Evolutionary conservation across 2,329 filamentous ascomycete species (phyloP).

Genomic region (Chaetomiaceae sp.): DNA sequence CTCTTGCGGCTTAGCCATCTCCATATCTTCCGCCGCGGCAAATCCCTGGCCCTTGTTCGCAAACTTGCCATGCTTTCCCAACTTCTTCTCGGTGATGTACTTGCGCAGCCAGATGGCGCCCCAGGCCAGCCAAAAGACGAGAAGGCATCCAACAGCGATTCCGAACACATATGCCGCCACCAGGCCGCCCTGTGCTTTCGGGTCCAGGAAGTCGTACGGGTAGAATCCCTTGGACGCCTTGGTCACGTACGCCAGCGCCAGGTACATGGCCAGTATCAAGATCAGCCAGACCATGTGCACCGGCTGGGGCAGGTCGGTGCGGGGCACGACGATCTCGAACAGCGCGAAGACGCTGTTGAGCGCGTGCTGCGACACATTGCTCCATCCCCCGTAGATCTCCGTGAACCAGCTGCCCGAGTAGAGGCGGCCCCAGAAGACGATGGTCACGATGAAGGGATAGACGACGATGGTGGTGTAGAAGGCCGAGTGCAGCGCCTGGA

Average conservation of each 20-base stretch:
- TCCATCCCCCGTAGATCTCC: slow-evolving; percentile 52
- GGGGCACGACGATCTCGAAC: slow-evolving; percentile 68
- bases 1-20: slow-evolving; percentile 14
- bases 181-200: slow-evolving; percentile 43
- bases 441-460: slow-evolving; percentile 65
- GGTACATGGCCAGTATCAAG: slow-evolving; percentile 66
- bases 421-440: slow-evolving; percentile 66
- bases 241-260: slow-evolving; percentile 70
- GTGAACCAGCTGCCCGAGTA: slow-evolving; percentile 50
- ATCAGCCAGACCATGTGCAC: slow-evolving; percentile 65
- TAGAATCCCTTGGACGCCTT: slow-evolving; percentile 67
- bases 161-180: slow-evolving; percentile 63
- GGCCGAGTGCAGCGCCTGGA: slow-evolving; percentile 62
- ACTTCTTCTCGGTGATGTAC: slow-evolving; percentile 46
- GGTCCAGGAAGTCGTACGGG: slow-evolving; percentile 74
- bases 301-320: slow-evolving; percentile 58
- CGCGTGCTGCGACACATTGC: slow-evolving; percentile 68
- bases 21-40: slow-evolving; percentile 7
- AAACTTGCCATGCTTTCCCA: slow-evolving; percentile 41
- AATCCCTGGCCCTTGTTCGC: background rate
- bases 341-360: slow-evolving; percentile 70
- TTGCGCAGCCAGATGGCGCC: slow-evolving; percentile 47
- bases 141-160: slow-evolving; percentile 48
- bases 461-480: slow-evolving; percentile 60
- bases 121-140: slow-evolving; percentile 52